Percentiles rank a stretch among this genome's conserved stretches.
Evolutionary conservation across 371 early-diverging fungal species (phyloP).

Genomic region (Mortierella polycephala): DNA sequence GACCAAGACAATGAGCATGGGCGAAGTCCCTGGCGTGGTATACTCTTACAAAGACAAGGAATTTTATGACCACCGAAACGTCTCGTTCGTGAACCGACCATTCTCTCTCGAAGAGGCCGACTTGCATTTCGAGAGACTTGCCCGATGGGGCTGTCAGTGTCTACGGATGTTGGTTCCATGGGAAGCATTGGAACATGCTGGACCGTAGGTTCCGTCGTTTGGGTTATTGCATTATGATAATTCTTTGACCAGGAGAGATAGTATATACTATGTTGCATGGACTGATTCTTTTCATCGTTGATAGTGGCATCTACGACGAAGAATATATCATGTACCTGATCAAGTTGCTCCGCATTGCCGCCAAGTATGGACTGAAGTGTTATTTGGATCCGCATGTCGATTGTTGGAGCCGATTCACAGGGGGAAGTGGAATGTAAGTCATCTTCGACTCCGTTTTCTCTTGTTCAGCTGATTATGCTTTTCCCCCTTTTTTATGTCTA

Average conservation of each 20-base stretch:
- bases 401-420: conserved; percentile 66
- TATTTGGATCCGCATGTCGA: conserved; percentile 85
- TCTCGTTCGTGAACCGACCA: conserved; percentile 80
- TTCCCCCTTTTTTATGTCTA: neutral
- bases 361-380: conserved; percentile 78
- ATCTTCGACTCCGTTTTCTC: neutral
- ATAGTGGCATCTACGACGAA: conserved; percentile 81
- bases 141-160: conserved; percentile 83
- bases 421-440: conserved; percentile 66
- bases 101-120: conserved; percentile 82
- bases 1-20: conserved; percentile 1
- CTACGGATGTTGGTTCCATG: conserved; percentile 80
- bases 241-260: too few relatives aligned
- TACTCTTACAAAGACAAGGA: conserved; percentile 50
- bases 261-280: too few relatives aligned
- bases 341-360: conserved; percentile 65
- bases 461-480: neutral
- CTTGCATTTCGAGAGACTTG: conserved; percentile 76
- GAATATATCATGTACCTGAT: conserved; percentile 81
- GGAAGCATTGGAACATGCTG: conserved; percentile 84
- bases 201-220: conserved; percentile 60
- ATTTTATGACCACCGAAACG: conserved; percentile 71
- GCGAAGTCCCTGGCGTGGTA: conserved; percentile 36
- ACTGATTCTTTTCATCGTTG: neutral
- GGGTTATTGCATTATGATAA: too few relatives aligned